Evolutionary conservation across 768 basidiomycete genomes (phyloP).

Genomic region (Leccinum disarticulatum): DNA sequence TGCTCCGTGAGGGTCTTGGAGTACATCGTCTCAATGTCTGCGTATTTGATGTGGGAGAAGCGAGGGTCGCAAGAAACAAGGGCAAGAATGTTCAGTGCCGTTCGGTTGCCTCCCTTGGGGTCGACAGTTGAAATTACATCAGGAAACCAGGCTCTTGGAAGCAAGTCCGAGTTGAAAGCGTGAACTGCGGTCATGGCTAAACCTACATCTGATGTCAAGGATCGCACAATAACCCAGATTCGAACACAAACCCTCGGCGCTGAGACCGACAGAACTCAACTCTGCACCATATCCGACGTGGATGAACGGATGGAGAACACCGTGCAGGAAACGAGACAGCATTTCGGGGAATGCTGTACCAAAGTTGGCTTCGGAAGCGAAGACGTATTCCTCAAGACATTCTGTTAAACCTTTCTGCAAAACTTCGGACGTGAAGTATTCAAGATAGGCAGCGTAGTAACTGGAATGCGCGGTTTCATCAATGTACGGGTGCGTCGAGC

Average conservation of each 20-base stretch:
- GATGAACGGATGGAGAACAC: slow-evolving; percentile 64
- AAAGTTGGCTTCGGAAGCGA: slow-evolving; percentile 49
- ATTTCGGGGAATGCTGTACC: slow-evolving; percentile 35
- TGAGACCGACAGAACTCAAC: slow-evolving; percentile 56
- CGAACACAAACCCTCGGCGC: slow-evolving; percentile 54
- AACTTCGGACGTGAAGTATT: slow-evolving; percentile 50
- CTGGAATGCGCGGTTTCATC: slow-evolving; percentile 31
- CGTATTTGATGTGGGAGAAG: slow-evolving; percentile 25
- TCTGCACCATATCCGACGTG: slow-evolving; percentile 64
- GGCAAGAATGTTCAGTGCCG: slow-evolving; percentile 50
- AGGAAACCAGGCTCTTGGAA: slow-evolving; percentile 25
- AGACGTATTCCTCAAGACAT: slow-evolving; percentile 57
- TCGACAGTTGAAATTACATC: slow-evolving; percentile 17
- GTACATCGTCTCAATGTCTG: slow-evolving; percentile 34
- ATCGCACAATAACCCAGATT: slow-evolving; percentile 38
- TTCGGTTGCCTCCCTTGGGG: slow-evolving; percentile 16
- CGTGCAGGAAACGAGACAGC: slow-evolving; percentile 55
- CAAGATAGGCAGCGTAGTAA: slow-evolving; percentile 57
- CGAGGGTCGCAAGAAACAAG: slow-evolving; percentile 52
- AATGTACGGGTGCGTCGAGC: neutral
- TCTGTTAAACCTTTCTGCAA: slow-evolving; percentile 41
- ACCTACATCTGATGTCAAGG: slow-evolving; percentile 38
- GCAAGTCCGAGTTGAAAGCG: slow-evolving; percentile 11
- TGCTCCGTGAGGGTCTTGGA: slow-evolving; percentile 29
- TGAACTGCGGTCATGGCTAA: slow-evolving; percentile 51